Evolutionary conservation across 495 filamentous ascomycete genomes (phyloP).

Genomic region (Neurospora sp.): DNA sequence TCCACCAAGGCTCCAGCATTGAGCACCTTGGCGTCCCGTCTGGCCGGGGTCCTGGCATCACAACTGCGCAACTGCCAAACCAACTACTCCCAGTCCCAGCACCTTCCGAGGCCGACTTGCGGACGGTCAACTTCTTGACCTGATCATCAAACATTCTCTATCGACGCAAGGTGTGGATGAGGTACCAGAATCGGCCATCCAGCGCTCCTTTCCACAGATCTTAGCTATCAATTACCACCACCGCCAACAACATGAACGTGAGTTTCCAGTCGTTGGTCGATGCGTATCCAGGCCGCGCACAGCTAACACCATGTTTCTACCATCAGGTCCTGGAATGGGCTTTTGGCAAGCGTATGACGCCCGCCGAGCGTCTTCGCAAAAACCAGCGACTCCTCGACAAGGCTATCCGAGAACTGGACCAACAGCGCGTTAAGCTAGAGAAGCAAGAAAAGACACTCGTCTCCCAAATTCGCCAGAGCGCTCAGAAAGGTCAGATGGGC

Average conservation of each 20-base stretch:
- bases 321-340: constrained; percentile 90
- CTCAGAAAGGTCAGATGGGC: constrained; percentile 93
- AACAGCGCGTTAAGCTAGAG: constrained; percentile 88
- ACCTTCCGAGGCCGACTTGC: background rate
- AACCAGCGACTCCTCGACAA: constrained; percentile 95
- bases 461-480: constrained; percentile 91
- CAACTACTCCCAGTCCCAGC: background rate
- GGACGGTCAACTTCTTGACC: background rate
- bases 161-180: background rate
- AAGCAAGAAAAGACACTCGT: constrained; percentile 97
- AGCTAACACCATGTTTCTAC: background rate
- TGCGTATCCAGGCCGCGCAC: background rate
- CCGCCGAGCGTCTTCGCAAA: constrained; percentile 89
- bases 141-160: background rate
- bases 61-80: background rate
- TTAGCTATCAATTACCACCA: background rate
- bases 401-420: constrained; percentile 89
- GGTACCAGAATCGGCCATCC: background rate
- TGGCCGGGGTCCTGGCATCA: background rate
- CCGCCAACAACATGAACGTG: constrained; percentile 25
- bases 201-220: background rate
- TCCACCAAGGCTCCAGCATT: background rate
- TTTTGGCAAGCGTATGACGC: constrained; percentile 97
- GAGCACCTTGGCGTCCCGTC: background rate
- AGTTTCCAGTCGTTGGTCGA: constrained; percentile 1